Conservation (phyloP, 2,329 filamentous ascomycete genomes). For the Sclerotinia nivalis region DNA sequence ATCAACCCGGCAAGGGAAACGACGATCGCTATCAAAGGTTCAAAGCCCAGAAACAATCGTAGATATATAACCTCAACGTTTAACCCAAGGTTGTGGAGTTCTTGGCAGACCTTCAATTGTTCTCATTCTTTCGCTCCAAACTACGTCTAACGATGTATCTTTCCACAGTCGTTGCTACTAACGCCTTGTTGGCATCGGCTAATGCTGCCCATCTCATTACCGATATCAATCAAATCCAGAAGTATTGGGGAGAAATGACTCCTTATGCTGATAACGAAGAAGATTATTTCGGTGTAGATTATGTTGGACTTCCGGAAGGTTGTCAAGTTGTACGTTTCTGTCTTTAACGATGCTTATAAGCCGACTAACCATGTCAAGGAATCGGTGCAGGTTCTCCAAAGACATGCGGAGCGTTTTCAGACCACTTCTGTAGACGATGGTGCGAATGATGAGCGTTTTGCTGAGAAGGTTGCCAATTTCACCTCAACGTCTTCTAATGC, state of each 20-base stretch:
- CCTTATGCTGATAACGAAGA: conserved; percentile 50
- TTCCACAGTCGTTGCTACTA: conserved; percentile 13
- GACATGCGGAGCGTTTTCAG: conserved; percentile 56
- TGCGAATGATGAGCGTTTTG: conserved; percentile 50
- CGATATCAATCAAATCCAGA: conserved; percentile 40
- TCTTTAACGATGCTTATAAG: neutral
- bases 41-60: neutral
- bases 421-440: conserved; percentile 48
- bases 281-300: conserved; percentile 49
- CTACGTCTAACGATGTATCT: conserved; percentile 6
- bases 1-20: neutral
- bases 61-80: conserved; percentile 7
- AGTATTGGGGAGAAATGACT: conserved; percentile 50
- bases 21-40: neutral
- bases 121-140: neutral
- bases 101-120: neutral
- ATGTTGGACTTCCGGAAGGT: conserved; percentile 52
- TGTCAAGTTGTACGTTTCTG: conserved; percentile 49
- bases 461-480: conserved; percentile 50
- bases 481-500: conserved; percentile 42
- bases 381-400: conserved; percentile 52
- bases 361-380: conserved; percentile 27
- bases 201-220: conserved; percentile 32
- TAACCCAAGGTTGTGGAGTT: neutral
- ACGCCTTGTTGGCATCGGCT: conserved; percentile 9